phyloP scores from a whole-genome alignment of 306 rosid species.

The Prunus armeniaca region DNA sequence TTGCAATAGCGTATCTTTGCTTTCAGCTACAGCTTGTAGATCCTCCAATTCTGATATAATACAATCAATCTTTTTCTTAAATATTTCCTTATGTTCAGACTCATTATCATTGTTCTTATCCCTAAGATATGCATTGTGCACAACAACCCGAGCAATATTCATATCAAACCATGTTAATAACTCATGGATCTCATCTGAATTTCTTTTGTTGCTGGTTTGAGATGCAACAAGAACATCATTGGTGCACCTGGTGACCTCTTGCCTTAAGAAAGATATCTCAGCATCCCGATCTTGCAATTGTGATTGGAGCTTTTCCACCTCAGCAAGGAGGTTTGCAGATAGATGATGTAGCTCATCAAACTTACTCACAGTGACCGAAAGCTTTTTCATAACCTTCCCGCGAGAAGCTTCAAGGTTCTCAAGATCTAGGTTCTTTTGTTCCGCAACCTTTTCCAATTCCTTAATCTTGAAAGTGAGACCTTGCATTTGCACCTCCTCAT shows the following conservation, averaged over 20 bases:
- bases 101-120: conserved; percentile 40
- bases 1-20: conserved; percentile 70
- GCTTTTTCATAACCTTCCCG: conserved; percentile 77
- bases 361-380: conserved; percentile 74
- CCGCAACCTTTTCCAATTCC: conserved; percentile 65
- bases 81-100: conserved; percentile 61
- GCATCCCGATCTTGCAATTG: conserved; percentile 92
- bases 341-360: conserved; percentile 95
- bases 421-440: conserved; percentile 64
- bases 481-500: conserved; percentile 91
- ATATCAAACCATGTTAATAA: conserved; percentile 69
- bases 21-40: conserved; percentile 51
- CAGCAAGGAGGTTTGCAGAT: conserved; percentile 79
- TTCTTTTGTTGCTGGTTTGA: conserved; percentile 59
- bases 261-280: conserved; percentile 94
- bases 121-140: conserved; percentile 43
- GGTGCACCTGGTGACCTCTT: conserved; percentile 95
- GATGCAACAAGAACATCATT: conserved; percentile 86
- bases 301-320: conserved; percentile 88
- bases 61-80: conserved; percentile 58
- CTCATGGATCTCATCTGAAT: conserved; percentile 61
- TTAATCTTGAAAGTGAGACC: conserved; percentile 53
- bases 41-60: conserved; percentile 62
- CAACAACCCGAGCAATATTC: conserved; percentile 48
- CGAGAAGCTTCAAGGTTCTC: conserved; percentile 74